These are phyloP conservation scores for Sporothrix dimorphospora DNA, from an alignment of 2,329 filamentous ascomycete genomes.

Conservation along the genomic window DNA sequence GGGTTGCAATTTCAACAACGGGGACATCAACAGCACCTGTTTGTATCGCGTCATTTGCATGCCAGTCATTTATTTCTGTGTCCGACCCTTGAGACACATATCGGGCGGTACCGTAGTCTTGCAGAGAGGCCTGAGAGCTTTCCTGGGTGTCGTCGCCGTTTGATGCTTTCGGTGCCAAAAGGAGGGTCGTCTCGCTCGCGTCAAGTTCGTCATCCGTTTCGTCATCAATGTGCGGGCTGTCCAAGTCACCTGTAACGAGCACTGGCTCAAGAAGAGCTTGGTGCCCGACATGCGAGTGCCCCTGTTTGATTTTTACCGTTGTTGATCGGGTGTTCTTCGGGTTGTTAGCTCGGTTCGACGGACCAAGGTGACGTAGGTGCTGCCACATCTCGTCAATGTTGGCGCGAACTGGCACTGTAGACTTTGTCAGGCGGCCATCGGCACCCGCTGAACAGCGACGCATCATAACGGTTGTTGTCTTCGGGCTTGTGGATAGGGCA, in stretches of 20 bases:
- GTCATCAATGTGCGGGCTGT: background rate
- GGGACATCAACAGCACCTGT: background rate
- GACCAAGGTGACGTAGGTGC: conserved; percentile 67
- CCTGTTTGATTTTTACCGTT: conserved; percentile 67
- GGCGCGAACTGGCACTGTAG: conserved; percentile 59
- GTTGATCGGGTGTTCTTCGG: conserved; percentile 64
- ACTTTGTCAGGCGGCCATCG: conserved; percentile 54
- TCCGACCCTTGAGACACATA: background rate
- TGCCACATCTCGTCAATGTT: conserved; percentile 66
- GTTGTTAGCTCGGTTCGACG: conserved; percentile 67
- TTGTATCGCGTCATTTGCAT: background rate
- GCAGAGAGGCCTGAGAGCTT: background rate
- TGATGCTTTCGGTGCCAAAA: conserved; percentile 46
- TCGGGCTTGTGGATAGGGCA: conserved; percentile 51
- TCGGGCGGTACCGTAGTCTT: conserved; percentile 1
- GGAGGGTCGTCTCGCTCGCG: conserved; percentile 48
- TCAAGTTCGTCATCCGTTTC: conserved; percentile 33
- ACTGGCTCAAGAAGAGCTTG: background rate
- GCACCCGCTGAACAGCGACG: conserved; percentile 59
- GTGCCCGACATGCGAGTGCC: conserved; percentile 19
- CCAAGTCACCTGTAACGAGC: background rate
- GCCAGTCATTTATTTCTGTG: background rate
- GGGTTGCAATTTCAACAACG: background rate
- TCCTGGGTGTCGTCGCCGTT: background rate
- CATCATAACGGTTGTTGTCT: conserved; percentile 61